Evolutionary conservation across 345 rosid genomes (phyloP).

Genomic region (Noccaea caerulescens): DNA sequence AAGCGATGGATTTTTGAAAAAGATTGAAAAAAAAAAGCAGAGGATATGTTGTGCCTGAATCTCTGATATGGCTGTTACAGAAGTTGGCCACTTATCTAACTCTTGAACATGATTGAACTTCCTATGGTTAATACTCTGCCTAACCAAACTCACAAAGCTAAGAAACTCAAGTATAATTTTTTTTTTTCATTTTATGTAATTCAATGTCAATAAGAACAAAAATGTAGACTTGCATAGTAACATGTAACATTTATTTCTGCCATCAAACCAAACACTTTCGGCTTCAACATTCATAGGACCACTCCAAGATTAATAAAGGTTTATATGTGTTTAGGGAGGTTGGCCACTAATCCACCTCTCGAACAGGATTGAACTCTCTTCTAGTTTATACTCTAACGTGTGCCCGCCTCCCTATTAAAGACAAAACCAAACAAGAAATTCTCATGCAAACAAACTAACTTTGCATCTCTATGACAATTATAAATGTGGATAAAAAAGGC

Average conservation of each 20-base stretch:
- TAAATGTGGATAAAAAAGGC: neutral
- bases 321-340: constrained; percentile 14
- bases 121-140: no score
- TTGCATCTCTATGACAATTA: neutral
- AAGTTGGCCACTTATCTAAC: neutral
- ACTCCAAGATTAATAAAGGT: neutral
- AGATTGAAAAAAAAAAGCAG: no score
- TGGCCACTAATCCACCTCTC: constrained; percentile 39
- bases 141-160: no score
- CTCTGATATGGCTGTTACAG: neutral
- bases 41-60: neutral
- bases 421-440: neutral
- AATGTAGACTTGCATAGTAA: no score
- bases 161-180: neutral
- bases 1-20: no score
- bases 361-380: constrained; percentile 53
- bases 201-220: no score
- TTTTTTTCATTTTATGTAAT: no score
- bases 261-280: constrained; percentile 13
- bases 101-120: no score
- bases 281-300: neutral
- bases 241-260: neutral
- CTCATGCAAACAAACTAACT: neutral
- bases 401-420: constrained; percentile 65
- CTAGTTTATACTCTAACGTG: constrained; percentile 53